Base-by-base conservation (phyloP, 768 basidiomycete genomes). In the Termitomyces sp. region DNA sequence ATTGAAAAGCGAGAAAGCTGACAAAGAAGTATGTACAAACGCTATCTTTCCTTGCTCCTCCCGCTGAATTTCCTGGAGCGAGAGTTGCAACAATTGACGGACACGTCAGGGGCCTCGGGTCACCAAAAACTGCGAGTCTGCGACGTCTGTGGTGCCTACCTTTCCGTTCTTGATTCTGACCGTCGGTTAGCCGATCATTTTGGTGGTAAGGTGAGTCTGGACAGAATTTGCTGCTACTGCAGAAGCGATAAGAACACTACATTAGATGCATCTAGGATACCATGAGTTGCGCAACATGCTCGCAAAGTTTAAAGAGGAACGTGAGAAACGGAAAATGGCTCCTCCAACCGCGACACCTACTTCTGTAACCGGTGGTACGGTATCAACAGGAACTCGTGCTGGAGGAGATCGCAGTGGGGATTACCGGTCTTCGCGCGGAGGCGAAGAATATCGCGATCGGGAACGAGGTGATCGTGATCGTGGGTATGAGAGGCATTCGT, bases 121-220 rank as follows among this genome's bases (percentile, higher is more conserved):
- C 97, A 99, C 78, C 97, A 99, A 74, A 98, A 98, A 74, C 78
- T 99, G 64, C 88, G 97, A 60, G 97, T 99, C n/a, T 98, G 97
- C 76, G 97, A 99, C 76, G 95, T 98, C 30, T 99, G 97, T 70
- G 97, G 97, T 65, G 97, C 97, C n/a, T 98, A 98, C 78, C 82
- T 99, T 45, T 96, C 93, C 15, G 92, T 99, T 38, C 80, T 98
- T 48, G 97, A 99, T 74, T 98, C 96, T 56, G 97, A 99, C 77
- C 87, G 96, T 70, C 94, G 97, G 70, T 77, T 99, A 59, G 97
- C 97, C 51, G 97, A 99, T 78, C 97, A 99, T 73, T 99, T 99
- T 77, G 97, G 97, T 73, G 97, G 97, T 66, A 99, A 99, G 79
- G 96, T 92, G 66, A 71, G 88, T 72, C 59, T 33, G 19, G 33